A percentile compares a stretch with the other conserved stretches of the same genome.
These are phyloP conservation scores for Vigna reflexopilosa DNA, from an alignment of 306 rosid genomes.

Conservation along the genomic window DNA sequence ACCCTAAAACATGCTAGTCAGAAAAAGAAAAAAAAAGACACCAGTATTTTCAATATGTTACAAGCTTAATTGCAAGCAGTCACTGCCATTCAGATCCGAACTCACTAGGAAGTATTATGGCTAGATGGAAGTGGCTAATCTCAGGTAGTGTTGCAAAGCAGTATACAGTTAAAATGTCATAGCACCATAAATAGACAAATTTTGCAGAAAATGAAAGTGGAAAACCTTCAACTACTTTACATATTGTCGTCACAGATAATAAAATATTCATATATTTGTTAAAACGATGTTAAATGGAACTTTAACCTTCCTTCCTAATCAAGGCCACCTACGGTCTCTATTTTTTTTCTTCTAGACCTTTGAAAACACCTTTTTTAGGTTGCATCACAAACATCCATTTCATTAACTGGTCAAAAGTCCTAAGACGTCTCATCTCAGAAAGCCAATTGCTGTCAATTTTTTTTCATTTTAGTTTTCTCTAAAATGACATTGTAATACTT, in stretches of 20 bases:
- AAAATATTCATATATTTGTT: slow-evolving; percentile 18
- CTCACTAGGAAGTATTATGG: neutral
- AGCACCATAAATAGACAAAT: neutral
- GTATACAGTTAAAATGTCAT: slow-evolving; percentile 8
- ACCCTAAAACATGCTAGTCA: slow-evolving; percentile 29
- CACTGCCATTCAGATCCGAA: slow-evolving; percentile 19
- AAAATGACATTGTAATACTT: neutral
- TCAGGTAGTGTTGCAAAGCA: neutral
- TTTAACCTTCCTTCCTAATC: neutral
- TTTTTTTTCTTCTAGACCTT: neutral
- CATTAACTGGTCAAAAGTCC: slow-evolving; percentile 21
- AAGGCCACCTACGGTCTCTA: neutral
- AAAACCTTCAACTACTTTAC: neutral
- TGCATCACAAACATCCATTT: neutral
- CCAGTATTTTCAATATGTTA: neutral
- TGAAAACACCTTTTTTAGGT: neutral
- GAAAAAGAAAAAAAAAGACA: neutral
- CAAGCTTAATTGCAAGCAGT: slow-evolving; percentile 17
- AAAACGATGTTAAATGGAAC: neutral
- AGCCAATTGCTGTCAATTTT: neutral
- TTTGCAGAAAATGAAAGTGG: neutral
- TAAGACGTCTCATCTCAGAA: slow-evolving; percentile 10
- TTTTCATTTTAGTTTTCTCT: slow-evolving; percentile 12
- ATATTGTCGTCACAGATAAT: neutral
- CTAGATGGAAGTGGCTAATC: slow-evolving; percentile 7